Percentiles rank a stretch among this genome's conserved stretches.
phyloP scores from a whole-genome alignment of 2,329 filamentous ascomycete species.

The Periconia sp. region DNA sequence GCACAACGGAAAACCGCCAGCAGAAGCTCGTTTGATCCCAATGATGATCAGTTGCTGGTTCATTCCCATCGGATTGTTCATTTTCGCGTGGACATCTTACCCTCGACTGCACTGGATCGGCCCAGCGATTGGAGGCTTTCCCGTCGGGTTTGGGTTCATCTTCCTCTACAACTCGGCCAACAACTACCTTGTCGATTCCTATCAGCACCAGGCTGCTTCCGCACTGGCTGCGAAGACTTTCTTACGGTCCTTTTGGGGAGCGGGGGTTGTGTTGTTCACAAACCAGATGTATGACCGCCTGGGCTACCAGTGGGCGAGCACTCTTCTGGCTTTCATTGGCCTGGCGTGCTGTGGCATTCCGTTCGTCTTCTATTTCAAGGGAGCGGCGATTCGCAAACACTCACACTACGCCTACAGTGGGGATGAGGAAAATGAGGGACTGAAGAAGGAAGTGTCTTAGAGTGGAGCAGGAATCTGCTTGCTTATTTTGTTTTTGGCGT shows the following conservation, averaged over 20 bases:
- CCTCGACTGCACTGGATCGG: slow-evolving; percentile 67
- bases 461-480: background rate
- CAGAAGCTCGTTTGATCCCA: slow-evolving; percentile 76
- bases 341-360: slow-evolving; percentile 81
- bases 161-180: slow-evolving; percentile 71
- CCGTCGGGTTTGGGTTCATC: slow-evolving; percentile 77
- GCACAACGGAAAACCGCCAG: slow-evolving; percentile 72
- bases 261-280: slow-evolving; percentile 75
- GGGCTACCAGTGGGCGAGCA: slow-evolving; percentile 74
- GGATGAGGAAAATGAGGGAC: slow-evolving; percentile 50
- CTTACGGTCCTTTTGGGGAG: slow-evolving; percentile 79
- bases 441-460: slow-evolving; percentile 16
- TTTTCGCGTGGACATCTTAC: slow-evolving; percentile 72
- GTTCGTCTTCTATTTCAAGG: slow-evolving; percentile 78
- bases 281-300: slow-evolving; percentile 70
- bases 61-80: slow-evolving; percentile 67
- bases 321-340: slow-evolving; percentile 71
- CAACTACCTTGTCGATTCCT: slow-evolving; percentile 62
- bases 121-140: slow-evolving; percentile 66
- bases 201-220: slow-evolving; percentile 75
- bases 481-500: background rate
- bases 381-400: slow-evolving; percentile 67
- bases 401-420: slow-evolving; percentile 73
- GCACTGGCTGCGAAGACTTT: slow-evolving; percentile 82
- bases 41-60: slow-evolving; percentile 62